Evolutionary conservation across 352 stramenopile genomes (phyloP).

Genomic region (Peronospora destructor): DNA sequence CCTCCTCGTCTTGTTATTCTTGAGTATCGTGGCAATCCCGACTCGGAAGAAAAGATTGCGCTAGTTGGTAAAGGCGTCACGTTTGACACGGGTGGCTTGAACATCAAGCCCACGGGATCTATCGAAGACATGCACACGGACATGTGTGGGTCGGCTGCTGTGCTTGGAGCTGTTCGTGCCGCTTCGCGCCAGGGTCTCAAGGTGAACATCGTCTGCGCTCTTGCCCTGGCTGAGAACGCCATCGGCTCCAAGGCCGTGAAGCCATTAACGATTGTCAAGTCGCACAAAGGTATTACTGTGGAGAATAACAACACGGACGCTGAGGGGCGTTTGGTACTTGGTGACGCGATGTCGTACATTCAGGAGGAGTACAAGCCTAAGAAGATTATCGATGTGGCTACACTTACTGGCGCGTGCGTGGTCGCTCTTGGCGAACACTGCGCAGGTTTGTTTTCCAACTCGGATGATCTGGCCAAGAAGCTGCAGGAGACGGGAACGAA

Average conservation of each 20-base stretch:
- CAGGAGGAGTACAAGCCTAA: constrained; percentile 85
- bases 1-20: constrained; percentile 80
- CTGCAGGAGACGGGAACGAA: constrained; percentile 53
- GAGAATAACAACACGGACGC: constrained; percentile 91
- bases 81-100: constrained; percentile 93
- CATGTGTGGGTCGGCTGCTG: constrained; percentile 86
- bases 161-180: constrained; percentile 73
- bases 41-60: constrained; percentile 57
- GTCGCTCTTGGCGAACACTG: constrained; percentile 85
- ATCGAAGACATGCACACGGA: constrained; percentile 92
- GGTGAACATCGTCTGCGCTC: constrained; percentile 73
- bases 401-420: constrained; percentile 88
- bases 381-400: constrained; percentile 92
- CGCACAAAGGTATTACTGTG: constrained; percentile 85
- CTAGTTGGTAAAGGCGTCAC: constrained; percentile 92
- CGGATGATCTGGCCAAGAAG: constrained; percentile 68
- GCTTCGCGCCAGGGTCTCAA: constrained; percentile 62
- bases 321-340: constrained; percentile 88
- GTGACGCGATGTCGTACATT: constrained; percentile 85
- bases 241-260: constrained; percentile 85
- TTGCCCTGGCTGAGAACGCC: constrained; percentile 77
- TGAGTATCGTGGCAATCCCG: constrained; percentile 68
- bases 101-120: constrained; percentile 88
- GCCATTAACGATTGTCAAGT: constrained; percentile 84
- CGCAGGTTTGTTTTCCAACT: constrained; percentile 90